A percentile compares a stretch with the other conserved stretches of the same genome.
Conservation (phyloP, 2,329 filamentous ascomycete species). For the Diaporthe caulivora region DNA sequence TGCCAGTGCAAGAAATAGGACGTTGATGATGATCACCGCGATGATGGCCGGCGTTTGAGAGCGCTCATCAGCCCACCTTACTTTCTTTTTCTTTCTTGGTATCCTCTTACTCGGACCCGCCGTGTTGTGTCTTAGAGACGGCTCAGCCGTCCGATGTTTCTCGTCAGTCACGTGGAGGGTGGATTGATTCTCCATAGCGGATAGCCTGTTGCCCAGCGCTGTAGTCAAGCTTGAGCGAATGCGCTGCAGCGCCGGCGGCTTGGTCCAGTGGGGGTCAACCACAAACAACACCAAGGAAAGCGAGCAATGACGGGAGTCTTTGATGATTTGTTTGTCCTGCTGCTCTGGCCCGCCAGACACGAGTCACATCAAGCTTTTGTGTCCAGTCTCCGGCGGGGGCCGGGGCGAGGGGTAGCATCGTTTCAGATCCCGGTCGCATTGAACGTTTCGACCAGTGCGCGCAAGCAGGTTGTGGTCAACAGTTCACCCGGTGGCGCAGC, state of each 20-base stretch:
- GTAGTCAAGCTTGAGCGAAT: constrained; percentile 7
- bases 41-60: neutral
- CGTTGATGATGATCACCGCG: constrained; percentile 9
- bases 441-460: neutral
- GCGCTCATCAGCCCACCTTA: constrained; percentile 21
- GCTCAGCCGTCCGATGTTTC: constrained; percentile 20
- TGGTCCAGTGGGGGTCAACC: neutral
- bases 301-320: neutral
- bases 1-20: neutral
- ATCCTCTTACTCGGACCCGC: constrained; percentile 7
- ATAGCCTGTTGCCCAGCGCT: constrained; percentile 9
- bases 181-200: neutral
- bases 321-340: neutral
- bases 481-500: constrained; percentile 1
- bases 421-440: constrained; percentile 27
- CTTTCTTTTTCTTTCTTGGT: constrained; percentile 8
- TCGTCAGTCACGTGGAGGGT: neutral
- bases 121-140: neutral
- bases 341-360: neutral
- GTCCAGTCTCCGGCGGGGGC: constrained; percentile 1
- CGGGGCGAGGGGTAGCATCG: constrained; percentile 23
- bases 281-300: neutral
- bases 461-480: neutral
- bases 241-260: constrained; percentile 15
- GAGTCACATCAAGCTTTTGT: constrained; percentile 18